These are phyloP conservation scores for Verticillium isaacii DNA, from an alignment of 2,329 filamentous ascomycete genomes.

Conservation along the genomic window DNA sequence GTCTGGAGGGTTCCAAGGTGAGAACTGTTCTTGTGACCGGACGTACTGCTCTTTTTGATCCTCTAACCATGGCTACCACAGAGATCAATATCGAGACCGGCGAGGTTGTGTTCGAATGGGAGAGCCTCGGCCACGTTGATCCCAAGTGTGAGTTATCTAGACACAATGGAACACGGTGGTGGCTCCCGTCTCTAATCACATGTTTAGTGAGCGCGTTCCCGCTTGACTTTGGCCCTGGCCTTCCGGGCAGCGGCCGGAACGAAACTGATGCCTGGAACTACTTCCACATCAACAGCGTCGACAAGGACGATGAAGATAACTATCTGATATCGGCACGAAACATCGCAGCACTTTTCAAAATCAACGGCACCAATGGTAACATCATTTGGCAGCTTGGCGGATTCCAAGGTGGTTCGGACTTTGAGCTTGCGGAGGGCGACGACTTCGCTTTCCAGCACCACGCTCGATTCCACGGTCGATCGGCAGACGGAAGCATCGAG, in stretches of 20 bases:
- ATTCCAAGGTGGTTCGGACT: constrained; percentile 37
- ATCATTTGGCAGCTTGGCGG: constrained; percentile 51
- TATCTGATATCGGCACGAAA: constrained; percentile 50
- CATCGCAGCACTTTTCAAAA: constrained; percentile 37
- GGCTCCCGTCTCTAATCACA: neutral
- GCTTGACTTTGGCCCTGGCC: neutral
- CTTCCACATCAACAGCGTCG: constrained; percentile 53
- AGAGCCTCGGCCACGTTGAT: constrained; percentile 15
- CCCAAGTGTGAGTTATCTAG: constrained; percentile 4
- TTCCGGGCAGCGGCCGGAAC: constrained; percentile 14
- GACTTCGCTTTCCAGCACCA: constrained; percentile 48
- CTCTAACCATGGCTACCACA: constrained; percentile 16
- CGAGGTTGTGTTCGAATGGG: constrained; percentile 43
- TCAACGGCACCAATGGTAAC: constrained; percentile 41
- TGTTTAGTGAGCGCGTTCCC: neutral
- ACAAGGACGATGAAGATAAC: constrained; percentile 43
- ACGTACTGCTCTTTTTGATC: constrained; percentile 25
- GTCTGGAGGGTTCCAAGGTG: constrained; percentile 27
- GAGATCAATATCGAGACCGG: constrained; percentile 47
- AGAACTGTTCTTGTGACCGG: neutral
- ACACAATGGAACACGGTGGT: too few relatives aligned
- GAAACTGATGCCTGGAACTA: constrained; percentile 41
- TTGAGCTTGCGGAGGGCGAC: constrained; percentile 25
- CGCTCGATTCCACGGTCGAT: constrained; percentile 35
- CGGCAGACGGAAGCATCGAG: constrained; percentile 39